Evolutionary conservation across 78 protist genomes (phyloP), one percentile per base, ranked within the genome.

Genomic region (Creolimax fragrantissima): DNA sequence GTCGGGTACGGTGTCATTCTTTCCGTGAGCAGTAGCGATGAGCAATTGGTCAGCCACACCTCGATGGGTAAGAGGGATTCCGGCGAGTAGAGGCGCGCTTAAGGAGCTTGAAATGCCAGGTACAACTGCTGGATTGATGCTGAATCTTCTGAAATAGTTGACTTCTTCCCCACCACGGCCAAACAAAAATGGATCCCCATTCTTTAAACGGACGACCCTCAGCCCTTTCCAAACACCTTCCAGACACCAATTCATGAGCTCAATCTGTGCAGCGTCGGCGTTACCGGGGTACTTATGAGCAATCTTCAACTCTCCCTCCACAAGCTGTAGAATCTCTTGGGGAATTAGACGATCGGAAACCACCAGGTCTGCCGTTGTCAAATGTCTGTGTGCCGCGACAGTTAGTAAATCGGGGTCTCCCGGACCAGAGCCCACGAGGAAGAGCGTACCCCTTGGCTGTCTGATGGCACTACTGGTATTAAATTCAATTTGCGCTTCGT

Each of bases 91-190:
- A 2, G 95, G 95, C 41, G 91, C 95, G 3, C 93, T 88, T 5
- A 88, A 35, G 2, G 90, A 35, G 37, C 67, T 36, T 17, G 93
- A 88, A 2, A 93, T 43, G 24, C 95, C 95, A 2, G 95, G 93
- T 32, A 93, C 35, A 39, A 93, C 89, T 3, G 3, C 45, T 2
- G 92, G 89, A 2, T 45, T 90, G 47, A 32, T 92, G 42, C 93
- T 93, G 43, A 44, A 92, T 45, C 3, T 32, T 32, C 90, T 85
- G 58, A 94, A 92, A 58, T 35, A 91, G 43, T 45, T 7, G 4
- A 90, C 3, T 93, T 94, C 95, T 81, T 94, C 95, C 2, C 91
- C 92, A 45, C 93, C 95, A 5, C 95, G 91, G 3, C 95, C 95
- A 42, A 90, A 94, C 36, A 94, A 74, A 2, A 90, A 91, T n/a